Conservation (phyloP, 2,329 filamentous ascomycete genomes). For the Aspergillaceae sp. region DNA sequence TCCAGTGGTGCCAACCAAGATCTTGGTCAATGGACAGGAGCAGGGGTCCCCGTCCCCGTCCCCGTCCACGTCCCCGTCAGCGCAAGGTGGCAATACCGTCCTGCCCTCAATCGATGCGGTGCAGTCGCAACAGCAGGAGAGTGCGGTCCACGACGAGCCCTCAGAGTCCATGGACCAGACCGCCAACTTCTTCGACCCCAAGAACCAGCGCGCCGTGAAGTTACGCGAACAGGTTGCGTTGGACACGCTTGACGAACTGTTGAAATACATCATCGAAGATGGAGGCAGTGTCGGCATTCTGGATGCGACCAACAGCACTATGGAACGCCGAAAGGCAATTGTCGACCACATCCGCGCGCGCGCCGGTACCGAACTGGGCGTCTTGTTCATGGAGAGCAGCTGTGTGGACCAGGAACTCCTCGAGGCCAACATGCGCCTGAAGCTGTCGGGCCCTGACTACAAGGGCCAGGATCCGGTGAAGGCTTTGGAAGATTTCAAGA, state of each 20-base stretch:
- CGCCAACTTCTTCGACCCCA: conserved; percentile 86
- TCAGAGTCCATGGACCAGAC: conserved; percentile 69
- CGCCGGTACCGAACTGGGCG: conserved; percentile 76
- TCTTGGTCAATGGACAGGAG: conserved; percentile 51
- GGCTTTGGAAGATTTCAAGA: conserved; percentile 83
- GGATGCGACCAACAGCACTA: conserved; percentile 94
- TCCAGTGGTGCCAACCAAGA: conserved; percentile 41
- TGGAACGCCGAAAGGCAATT: conserved; percentile 72
- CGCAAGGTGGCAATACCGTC: conserved; percentile 16
- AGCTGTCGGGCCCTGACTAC: conserved; percentile 93
- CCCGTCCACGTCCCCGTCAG: not conserved
- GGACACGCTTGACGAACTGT: conserved; percentile 81
- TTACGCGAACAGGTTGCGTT: conserved; percentile 87
- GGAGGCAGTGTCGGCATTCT: conserved; percentile 89
- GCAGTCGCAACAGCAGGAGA: conserved; percentile 8
- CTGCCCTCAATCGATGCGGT: conserved; percentile 18
- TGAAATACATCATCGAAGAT: conserved; percentile 75
- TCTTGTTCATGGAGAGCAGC: conserved; percentile 91
- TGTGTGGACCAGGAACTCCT: conserved; percentile 77
- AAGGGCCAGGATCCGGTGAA: conserved; percentile 81
- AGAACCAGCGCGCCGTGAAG: conserved; percentile 71
- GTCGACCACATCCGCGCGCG: conserved; percentile 73
- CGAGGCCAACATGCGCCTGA: conserved; percentile 94
- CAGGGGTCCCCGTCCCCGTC: conserved; percentile 14
- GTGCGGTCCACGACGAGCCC: conserved; percentile 19